phyloP scores from a whole-genome alignment of 106 monocot species.

The Apostasia shenzhenica region DNA sequence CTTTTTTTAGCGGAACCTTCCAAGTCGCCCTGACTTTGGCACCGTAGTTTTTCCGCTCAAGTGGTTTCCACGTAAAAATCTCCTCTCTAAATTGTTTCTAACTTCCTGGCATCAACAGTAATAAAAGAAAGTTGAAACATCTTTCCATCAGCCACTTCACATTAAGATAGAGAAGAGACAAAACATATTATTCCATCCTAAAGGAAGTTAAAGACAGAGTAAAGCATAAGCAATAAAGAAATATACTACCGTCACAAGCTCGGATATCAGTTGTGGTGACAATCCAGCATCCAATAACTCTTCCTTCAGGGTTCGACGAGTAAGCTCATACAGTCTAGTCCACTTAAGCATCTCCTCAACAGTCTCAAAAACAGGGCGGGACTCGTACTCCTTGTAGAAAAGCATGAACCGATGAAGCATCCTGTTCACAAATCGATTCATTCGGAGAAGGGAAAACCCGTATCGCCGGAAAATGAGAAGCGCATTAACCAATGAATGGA shows the following conservation, averaged over 20 bases:
- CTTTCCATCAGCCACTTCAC: no score
- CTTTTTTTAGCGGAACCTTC: no score
- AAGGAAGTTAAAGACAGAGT: no score
- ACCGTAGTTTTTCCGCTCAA: no score
- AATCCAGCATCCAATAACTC: slow-evolving; percentile 58
- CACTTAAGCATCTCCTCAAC: slow-evolving; percentile 97
- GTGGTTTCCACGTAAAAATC: no score
- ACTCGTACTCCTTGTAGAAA: slow-evolving; percentile 52
- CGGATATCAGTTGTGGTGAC: slow-evolving; percentile 55
- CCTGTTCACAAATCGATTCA: slow-evolving; percentile 58
- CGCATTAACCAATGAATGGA: slow-evolving; percentile 38
- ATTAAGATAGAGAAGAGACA: no score
- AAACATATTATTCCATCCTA: no score
- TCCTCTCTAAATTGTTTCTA: no score
- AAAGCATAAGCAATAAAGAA: neutral
- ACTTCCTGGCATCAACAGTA: no score
- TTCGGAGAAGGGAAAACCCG: slow-evolving; percentile 69
- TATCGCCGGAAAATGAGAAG: slow-evolving; percentile 53
- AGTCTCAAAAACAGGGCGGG: slow-evolving; percentile 69
- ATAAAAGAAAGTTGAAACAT: no score
- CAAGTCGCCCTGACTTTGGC: no score
- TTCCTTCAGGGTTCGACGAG: slow-evolving; percentile 62
- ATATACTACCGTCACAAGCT: slow-evolving; percentile 75
- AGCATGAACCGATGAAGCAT: slow-evolving; percentile 54
- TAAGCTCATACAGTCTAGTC: slow-evolving; percentile 64